Conservation (phyloP, 2,329 filamentous ascomycete genomes). For the Aspergillus cejpii region DNA sequence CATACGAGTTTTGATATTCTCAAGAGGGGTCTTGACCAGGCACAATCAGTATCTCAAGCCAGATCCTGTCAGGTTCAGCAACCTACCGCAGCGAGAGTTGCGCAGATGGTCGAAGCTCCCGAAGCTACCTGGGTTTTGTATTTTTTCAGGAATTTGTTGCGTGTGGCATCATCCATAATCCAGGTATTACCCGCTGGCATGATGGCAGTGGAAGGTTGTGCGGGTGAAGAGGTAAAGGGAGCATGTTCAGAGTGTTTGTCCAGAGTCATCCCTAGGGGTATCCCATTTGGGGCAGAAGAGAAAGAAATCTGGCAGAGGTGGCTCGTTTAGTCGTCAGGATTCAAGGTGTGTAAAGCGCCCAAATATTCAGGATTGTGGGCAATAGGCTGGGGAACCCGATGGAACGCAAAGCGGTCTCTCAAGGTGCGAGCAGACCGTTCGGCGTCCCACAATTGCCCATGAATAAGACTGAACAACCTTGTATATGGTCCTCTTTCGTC, state of each 20-base stretch:
- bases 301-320: slow-evolving; percentile 12
- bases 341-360: neutral
- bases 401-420: slow-evolving; percentile 49
- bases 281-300: slow-evolving; percentile 25
- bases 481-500: neutral
- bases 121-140: slow-evolving; percentile 45
- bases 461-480: slow-evolving; percentile 21
- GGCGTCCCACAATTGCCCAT: slow-evolving; percentile 46
- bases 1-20: slow-evolving; percentile 47
- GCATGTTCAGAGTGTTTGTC: slow-evolving; percentile 39
- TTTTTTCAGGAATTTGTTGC: slow-evolving; percentile 41
- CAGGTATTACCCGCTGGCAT: slow-evolving; percentile 30
- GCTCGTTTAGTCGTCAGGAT: slow-evolving; percentile 10
- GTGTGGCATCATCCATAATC: slow-evolving; percentile 36
- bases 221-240: slow-evolving; percentile 29
- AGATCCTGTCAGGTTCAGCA: neutral
- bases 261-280: slow-evolving; percentile 33
- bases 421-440: slow-evolving; percentile 44
- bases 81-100: slow-evolving; percentile 43
- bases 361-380: slow-evolving; percentile 4
- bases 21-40: slow-evolving; percentile 38
- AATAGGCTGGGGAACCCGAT: slow-evolving; percentile 44
- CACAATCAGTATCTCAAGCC: neutral
- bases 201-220: slow-evolving; percentile 29
- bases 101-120: slow-evolving; percentile 40